A percentile compares a stretch with the other conserved stretches of the same genome.
Conservation (phyloP, 768 basidiomycete species). For the Termitomyces sp. region DNA sequence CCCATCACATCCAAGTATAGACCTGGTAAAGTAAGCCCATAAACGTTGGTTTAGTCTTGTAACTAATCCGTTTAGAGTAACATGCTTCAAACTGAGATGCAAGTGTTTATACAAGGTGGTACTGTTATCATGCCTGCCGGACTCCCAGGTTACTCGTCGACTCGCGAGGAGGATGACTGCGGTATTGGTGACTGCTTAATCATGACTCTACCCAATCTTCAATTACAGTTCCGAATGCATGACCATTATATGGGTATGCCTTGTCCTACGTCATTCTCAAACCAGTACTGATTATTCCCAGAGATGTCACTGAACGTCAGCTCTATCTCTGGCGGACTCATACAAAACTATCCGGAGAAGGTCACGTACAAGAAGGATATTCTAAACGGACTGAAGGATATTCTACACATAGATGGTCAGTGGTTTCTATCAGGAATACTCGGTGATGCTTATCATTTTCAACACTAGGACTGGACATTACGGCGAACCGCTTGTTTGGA, state of each 20-base stretch:
- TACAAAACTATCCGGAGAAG: conserved; percentile 44
- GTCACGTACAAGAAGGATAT: conserved; percentile 25
- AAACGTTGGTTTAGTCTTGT: not conserved
- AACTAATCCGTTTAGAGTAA: conserved; percentile 56
- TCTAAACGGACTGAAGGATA: conserved; percentile 21
- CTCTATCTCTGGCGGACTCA: conserved; percentile 51
- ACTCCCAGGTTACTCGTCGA: conserved; percentile 57
- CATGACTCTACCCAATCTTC: conserved; percentile 62
- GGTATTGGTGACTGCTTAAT: conserved; percentile 54
- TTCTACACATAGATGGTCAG: conserved; percentile 51
- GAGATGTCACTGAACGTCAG: conserved; percentile 79
- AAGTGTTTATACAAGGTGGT: conserved; percentile 48
- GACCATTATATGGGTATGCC: conserved; percentile 79
- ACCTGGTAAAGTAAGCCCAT: conserved; percentile 60
- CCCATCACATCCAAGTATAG: conserved; percentile 79
- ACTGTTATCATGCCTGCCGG: conserved; percentile 64
- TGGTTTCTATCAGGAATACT: conserved; percentile 1
- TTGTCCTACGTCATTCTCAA: not conserved
- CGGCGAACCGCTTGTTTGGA: conserved; percentile 85
- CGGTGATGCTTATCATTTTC: not conserved
- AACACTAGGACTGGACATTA: conserved; percentile 68
- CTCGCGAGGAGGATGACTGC: conserved; percentile 24
- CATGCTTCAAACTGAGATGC: conserved; percentile 71
- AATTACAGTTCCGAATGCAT: conserved; percentile 74
- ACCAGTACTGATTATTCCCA: conserved; percentile 23